A percentile compares a stretch with the other conserved stretches of the same genome.
These are phyloP conservation scores for Pleurotus salmoneostramineus DNA, from an alignment of 768 basidiomycete species.

Conservation along the genomic window DNA sequence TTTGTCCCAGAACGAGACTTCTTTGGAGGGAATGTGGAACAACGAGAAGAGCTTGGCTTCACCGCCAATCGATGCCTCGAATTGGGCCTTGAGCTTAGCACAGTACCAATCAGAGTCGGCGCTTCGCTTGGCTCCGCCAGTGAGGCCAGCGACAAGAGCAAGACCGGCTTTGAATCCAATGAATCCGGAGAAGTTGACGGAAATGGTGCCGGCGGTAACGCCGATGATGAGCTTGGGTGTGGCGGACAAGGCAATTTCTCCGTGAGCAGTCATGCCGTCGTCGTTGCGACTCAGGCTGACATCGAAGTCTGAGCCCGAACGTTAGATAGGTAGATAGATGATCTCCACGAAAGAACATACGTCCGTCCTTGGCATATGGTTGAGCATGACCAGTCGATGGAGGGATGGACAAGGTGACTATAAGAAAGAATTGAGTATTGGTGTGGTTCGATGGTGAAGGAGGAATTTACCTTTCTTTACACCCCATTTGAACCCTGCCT, in stretches of 20 bases:
- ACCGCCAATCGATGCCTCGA: neutral
- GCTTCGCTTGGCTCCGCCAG: neutral
- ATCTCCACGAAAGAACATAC: neutral
- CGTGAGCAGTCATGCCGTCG: neutral
- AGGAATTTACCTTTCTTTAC: neutral
- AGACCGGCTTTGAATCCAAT: neutral
- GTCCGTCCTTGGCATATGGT: neutral
- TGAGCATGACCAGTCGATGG: neutral
- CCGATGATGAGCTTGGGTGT: neutral
- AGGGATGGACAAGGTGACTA: neutral
- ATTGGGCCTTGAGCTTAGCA: neutral
- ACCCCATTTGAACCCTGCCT: neutral
- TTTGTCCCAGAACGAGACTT: neutral
- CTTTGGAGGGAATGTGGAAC: neutral
- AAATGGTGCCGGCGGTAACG: neutral
- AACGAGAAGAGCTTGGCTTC: neutral
- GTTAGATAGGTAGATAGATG: neutral
- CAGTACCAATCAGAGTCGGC: neutral
- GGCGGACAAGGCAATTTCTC: neutral
- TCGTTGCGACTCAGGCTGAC: neutral
- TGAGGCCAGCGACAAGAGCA: neutral
- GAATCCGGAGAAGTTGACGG: neutral
- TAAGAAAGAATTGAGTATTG: neutral
- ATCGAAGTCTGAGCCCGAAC: neutral
- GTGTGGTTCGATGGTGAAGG: no score